These are phyloP conservation scores for Closterium sp. DNA, from an alignment of 139 green algal species.

Conservation along the genomic window DNA sequence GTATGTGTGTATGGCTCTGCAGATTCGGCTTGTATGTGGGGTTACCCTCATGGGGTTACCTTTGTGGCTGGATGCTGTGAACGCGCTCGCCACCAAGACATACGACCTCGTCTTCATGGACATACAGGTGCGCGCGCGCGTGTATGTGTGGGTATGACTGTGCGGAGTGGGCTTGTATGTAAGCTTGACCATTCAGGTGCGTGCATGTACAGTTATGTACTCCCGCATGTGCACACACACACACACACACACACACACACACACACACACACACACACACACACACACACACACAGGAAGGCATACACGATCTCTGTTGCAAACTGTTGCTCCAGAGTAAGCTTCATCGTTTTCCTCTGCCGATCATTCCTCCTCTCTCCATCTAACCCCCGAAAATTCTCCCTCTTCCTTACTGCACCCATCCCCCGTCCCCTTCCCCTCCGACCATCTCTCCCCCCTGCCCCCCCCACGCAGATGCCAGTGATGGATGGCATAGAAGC, in stretches of 20 bases:
- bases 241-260: too few relatives aligned
- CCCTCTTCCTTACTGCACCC: neutral
- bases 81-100: neutral
- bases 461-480: conserved; percentile 17
- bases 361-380: neutral
- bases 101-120: conserved; percentile 49
- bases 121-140: neutral
- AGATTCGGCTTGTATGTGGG: too few relatives aligned
- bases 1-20: too few relatives aligned
- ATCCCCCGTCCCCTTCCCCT: neutral
- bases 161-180: neutral
- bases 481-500: conserved; percentile 46
- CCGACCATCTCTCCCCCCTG: neutral
- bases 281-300: too few relatives aligned
- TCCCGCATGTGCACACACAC: too few relatives aligned
- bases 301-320: too few relatives aligned
- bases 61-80: conserved; percentile 21
- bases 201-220: too few relatives aligned
- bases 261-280: too few relatives aligned
- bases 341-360: neutral
- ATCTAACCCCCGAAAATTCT: neutral
- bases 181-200: neutral
- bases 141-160: neutral
- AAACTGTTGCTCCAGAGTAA: too few relatives aligned
- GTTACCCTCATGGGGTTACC: too few relatives aligned